Base-by-base conservation (phyloP, 1,284 basidiomycete genomes). In the Ceratobasidium sp. region DNA sequence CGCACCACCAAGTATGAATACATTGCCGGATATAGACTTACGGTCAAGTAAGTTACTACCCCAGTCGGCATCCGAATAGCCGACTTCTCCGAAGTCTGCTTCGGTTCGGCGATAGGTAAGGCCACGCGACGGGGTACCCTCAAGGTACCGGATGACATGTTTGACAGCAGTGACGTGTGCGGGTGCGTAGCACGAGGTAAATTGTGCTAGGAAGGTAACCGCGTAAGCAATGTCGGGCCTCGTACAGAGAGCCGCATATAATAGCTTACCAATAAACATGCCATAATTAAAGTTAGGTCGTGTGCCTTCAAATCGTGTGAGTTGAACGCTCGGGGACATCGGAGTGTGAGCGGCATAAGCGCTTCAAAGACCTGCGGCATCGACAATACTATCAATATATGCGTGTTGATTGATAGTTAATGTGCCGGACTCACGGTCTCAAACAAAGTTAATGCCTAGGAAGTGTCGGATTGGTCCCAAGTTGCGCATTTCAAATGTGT, bases 191-290 rank as follows among this genome's bases (percentile, higher is more conserved):
- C 85, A 84, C 44, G 84, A 80, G 0, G 84, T 81, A 81, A 84
- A 88, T 77, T 84, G 84, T 1, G 82, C 81, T 0, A 89, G 82
- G 18, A 83, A 78, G 39, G 82, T 81, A 6, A 89, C 84, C 0
- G 87, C 83, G 77, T 83, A 87, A 0, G 86, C 67, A 42, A 89
- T 87, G 80, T 89, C 86, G 0, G 87, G 87, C 0, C 85, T 78
- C 0, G 87, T 87, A 0, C 81, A 84, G 15, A 86, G 80, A 1
- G 85, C 83, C 0, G 87, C 71, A 77, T 88, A 89, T 69, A 87
- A 84, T 1, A 89, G 84, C 1, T 81, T 84, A 6, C 88, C 86
- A 6, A 89, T 80, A 23, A 82, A 81, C 77, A 80, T 80, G n/a
- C 83, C 78, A 78, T 85, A 87, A n/a, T 60, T 28, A 28, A 46